These are phyloP conservation scores for Coemansia sp. DNA, from an alignment of 192 early-diverging fungal species.

Conservation along the genomic window DNA sequence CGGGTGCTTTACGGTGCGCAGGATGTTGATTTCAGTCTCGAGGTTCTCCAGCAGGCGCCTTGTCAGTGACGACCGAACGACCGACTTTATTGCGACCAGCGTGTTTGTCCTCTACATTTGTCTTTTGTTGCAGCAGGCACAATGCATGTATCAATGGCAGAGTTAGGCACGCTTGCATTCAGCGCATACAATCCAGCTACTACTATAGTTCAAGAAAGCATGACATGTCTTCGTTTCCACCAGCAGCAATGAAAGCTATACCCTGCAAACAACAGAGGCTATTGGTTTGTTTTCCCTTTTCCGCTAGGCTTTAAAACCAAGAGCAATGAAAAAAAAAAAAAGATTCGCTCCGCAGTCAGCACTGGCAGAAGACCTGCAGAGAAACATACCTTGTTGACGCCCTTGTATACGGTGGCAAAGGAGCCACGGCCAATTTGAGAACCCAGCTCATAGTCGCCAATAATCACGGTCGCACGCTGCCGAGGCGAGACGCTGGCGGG, in stretches of 20 bases:
- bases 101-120: slow-evolving; percentile 52
- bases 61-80: slow-evolving; percentile 84
- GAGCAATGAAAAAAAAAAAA: no score
- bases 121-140: not conserved
- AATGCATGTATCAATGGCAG: not conserved
- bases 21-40: slow-evolving; percentile 92
- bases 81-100: slow-evolving; percentile 89
- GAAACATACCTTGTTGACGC: slow-evolving; percentile 62
- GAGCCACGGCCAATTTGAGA: slow-evolving; percentile 91
- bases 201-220: no score
- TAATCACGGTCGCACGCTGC: slow-evolving; percentile 51
- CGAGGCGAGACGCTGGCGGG: slow-evolving; percentile 28
- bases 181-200: no score
- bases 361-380: not conserved
- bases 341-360: no score
- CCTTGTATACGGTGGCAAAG: slow-evolving; percentile 92
- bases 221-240: no score
- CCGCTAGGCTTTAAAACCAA: not conserved
- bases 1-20: slow-evolving; percentile 79
- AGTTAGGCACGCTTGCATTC: not conserved
- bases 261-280: not conserved
- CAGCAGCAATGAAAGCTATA: no score
- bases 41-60: slow-evolving; percentile 89
- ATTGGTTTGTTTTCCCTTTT: not conserved
- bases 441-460: slow-evolving; percentile 78